Evolutionary conservation across 306 rosid genomes (phyloP).

Genomic region (Gleditsia sinensis): DNA sequence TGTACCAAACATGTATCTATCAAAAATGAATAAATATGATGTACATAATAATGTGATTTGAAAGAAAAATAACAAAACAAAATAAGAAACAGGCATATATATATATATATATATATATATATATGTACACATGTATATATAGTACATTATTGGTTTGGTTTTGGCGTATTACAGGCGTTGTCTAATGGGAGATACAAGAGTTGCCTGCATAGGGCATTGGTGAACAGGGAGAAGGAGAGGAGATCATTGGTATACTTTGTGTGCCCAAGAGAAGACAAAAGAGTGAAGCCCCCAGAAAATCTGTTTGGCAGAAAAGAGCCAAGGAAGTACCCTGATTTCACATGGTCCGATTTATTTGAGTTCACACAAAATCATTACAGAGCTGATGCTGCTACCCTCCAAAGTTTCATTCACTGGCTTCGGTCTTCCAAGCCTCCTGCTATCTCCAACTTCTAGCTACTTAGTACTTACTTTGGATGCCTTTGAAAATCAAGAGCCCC

Average conservation of each 20-base stretch:
- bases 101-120: background rate
- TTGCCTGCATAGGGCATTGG: slow-evolving; percentile 69
- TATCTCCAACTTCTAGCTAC: background rate
- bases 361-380: slow-evolving; percentile 63
- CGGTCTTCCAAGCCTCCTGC: slow-evolving; percentile 25
- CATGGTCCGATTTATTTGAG: slow-evolving; percentile 56
- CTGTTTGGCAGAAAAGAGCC: slow-evolving; percentile 40
- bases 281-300: slow-evolving; percentile 54
- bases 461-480: no score
- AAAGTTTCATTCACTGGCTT: slow-evolving; percentile 52
- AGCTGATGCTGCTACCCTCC: slow-evolving; percentile 59
- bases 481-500: no score
- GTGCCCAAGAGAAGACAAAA: slow-evolving; percentile 57
- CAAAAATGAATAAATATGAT: background rate
- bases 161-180: slow-evolving; percentile 51
- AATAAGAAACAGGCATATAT: background rate
- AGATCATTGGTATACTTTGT: slow-evolving; percentile 59
- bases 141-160: no score
- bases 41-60: background rate
- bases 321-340: slow-evolving; percentile 72
- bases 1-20: background rate
- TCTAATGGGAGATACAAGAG: slow-evolving; percentile 67
- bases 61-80: no score
- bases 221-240: slow-evolving; percentile 47
- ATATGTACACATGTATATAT: no score